A percentile compares a stretch with the other conserved stretches of the same genome.
These are phyloP conservation scores for Mycena crocata DNA, from an alignment of 768 basidiomycete genomes.

Conservation along the genomic window DNA sequence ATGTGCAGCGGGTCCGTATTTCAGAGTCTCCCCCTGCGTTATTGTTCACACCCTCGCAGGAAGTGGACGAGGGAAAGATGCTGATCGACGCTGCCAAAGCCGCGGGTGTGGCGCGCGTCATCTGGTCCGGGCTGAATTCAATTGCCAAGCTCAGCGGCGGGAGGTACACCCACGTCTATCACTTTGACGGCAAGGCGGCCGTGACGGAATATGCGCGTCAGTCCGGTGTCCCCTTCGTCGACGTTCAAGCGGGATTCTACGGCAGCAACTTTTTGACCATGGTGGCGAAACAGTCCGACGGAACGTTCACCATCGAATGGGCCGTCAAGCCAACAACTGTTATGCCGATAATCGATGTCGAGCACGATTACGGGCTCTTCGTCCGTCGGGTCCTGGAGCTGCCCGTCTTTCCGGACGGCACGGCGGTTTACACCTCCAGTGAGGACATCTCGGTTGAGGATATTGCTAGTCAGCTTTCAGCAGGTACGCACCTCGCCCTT, in stretches of 20 bases:
- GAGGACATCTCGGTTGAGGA: conserved; percentile 17
- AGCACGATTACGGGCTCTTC: conserved; percentile 24
- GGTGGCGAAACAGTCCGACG: conserved; percentile 4
- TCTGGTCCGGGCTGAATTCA: conserved; percentile 23
- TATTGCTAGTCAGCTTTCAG: background rate
- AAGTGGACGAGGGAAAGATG: conserved; percentile 21
- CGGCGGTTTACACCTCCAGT: background rate
- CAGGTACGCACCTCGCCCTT: conserved; percentile 9
- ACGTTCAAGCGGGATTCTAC: conserved; percentile 28
- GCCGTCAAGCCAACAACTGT: background rate
- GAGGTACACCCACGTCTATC: background rate
- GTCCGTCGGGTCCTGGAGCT: conserved; percentile 17
- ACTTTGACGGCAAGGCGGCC: conserved; percentile 21
- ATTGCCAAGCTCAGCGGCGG: conserved; percentile 4
- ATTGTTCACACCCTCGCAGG: conserved; percentile 4
- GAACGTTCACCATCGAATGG: background rate
- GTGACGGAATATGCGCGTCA: conserved; percentile 18
- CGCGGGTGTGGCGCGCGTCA: conserved; percentile 6
- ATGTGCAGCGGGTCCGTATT: conserved; percentile 4
- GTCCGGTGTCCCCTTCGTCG: conserved; percentile 20
- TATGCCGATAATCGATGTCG: conserved; percentile 23
- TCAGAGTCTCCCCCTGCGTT: background rate
- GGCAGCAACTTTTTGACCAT: conserved; percentile 6
- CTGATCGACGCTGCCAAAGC: conserved; percentile 29
- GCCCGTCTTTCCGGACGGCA: conserved; percentile 16